These are phyloP conservation scores for Boletellus emodensis DNA, from an alignment of 768 basidiomycete genomes.

Conservation along the genomic window DNA sequence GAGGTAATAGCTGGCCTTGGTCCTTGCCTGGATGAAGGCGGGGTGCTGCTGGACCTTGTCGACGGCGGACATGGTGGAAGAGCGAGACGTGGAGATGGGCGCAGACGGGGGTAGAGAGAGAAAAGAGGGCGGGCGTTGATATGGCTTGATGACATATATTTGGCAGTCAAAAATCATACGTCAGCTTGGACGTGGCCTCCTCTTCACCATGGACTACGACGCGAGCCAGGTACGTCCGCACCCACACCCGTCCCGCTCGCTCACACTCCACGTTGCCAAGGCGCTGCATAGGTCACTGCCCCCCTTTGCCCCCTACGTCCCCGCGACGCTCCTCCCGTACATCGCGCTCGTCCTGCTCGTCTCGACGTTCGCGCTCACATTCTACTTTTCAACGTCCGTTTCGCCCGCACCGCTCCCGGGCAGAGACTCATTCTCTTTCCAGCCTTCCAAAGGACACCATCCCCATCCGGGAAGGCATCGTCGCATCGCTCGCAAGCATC, in stretches of 20 bases:
- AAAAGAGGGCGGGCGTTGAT: conserved; percentile 35
- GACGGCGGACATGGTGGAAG: conserved; percentile 60
- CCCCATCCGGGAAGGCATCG: conserved; percentile 60
- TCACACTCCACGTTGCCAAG: conserved; percentile 32
- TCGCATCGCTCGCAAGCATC: conserved; percentile 69
- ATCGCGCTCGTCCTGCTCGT: conserved; percentile 71
- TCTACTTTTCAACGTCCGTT: conserved; percentile 85
- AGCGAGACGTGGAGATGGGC: background rate
- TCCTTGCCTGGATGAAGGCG: conserved; percentile 76
- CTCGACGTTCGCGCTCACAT: conserved; percentile 77
- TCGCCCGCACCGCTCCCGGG: background rate
- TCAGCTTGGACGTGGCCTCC: conserved; percentile 32
- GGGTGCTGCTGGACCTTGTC: conserved; percentile 90
- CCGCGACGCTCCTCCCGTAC: conserved; percentile 65
- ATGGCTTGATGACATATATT: conserved; percentile 62
- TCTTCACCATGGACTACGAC: conserved; percentile 50
- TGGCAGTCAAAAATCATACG: conserved; percentile 40
- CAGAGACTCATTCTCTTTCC: conserved; percentile 13
- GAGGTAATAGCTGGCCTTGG: conserved; percentile 77
- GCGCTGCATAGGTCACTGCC: conserved; percentile 63
- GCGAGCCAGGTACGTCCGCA: conserved; percentile 46
- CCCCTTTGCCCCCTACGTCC: conserved; percentile 65
- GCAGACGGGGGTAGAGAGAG: conserved; percentile 17
- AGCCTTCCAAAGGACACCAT: conserved; percentile 77
- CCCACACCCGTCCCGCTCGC: background rate